Evolutionary conservation across 768 basidiomycete genomes (phyloP), one percentile per base, ranked within the genome.

Genomic region (Rhodosporidiobolus odoratus): DNA sequence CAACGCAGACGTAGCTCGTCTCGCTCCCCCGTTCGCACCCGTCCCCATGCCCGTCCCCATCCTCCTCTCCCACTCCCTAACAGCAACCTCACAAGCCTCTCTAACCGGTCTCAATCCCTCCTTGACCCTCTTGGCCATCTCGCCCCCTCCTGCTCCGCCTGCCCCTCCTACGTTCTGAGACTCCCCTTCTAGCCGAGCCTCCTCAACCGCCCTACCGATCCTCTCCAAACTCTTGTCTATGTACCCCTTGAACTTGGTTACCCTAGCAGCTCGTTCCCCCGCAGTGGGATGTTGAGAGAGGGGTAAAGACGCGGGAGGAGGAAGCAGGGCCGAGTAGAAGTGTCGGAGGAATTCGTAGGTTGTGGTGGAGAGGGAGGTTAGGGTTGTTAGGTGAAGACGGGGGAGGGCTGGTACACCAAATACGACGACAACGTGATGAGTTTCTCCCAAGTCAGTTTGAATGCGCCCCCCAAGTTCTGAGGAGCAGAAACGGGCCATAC

Each of bases 341-440:
- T 98, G 96, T 37, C 95, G 87, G 21, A 99, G 83, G 79, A 98
- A 96, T 78, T 99, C 96, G 76, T 92, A 93, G 17, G 94, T 89
- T 5, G 94, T 89, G 2, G 91, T 91, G 77, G 96, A 92, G 76
- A 76, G 43, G 23, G 61, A 65, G 63, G 66, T 50, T 63, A 97
- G 89, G 80, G 92, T 88, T 65, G 86, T 83, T 75, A 91, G 87
- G 47, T 95, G 82, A 3, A 83, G 84, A 59, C 89, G 86, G 1
- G 92, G 90, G 41, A 99, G 86, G 48, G 90, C 92, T 95, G 68
- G 12, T 10, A 34, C 32, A 35, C 32, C 27, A 30, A 19, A 53
- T 17, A 54, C n/a, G 60, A 27, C n/a, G 37, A 43, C 10, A 48
- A 57, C 47, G 16, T 21, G 35, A 30, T 21, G 38, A 41, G n/a